A percentile compares a stretch with the other conserved stretches of the same genome.
phyloP scores from a whole-genome alignment of 2,329 filamentous ascomycete genomes.

The Mycosphaerella arachidis region DNA sequence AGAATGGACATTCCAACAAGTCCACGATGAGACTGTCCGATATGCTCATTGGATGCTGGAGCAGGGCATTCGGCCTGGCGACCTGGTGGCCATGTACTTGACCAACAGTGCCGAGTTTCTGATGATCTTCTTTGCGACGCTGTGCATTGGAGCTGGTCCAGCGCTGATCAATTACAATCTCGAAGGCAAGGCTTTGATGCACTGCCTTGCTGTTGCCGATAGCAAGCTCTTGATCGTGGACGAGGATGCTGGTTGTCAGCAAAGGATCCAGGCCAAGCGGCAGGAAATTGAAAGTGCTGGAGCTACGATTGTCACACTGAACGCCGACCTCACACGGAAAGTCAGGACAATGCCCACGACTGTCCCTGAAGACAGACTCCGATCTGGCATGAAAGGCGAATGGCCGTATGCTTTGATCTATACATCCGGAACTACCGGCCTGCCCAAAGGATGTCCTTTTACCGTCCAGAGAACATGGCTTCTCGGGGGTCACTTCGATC shows the following conservation, averaged over 20 bases:
- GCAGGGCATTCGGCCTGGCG: conserved; percentile 29
- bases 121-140: conserved; percentile 26
- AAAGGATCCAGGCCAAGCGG: conserved; percentile 52
- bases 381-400: conserved; percentile 23
- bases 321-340: conserved; percentile 43
- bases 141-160: conserved; percentile 31
- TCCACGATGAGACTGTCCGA: conserved; percentile 52
- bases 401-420: conserved; percentile 69
- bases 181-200: conserved; percentile 31
- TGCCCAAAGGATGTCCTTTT: conserved; percentile 67
- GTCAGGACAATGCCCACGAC: conserved; percentile 31
- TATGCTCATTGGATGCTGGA: conserved; percentile 59
- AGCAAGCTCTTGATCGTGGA: conserved; percentile 43
- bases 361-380: conserved; percentile 25
- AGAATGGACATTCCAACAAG: conserved; percentile 53
- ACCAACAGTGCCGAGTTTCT: conserved; percentile 30
- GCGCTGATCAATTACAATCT: conserved; percentile 37
- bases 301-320: conserved; percentile 53
- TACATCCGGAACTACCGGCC: conserved; percentile 70
- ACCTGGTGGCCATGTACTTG: conserved; percentile 31
- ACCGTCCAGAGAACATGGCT: conserved; percentile 48
- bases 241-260: conserved; percentile 46
- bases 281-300: conserved; percentile 49
- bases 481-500: conserved; percentile 32
- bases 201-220: conserved; percentile 34